Conservation (phyloP, 768 basidiomycete species). For the Lactifluus volemus region DNA sequence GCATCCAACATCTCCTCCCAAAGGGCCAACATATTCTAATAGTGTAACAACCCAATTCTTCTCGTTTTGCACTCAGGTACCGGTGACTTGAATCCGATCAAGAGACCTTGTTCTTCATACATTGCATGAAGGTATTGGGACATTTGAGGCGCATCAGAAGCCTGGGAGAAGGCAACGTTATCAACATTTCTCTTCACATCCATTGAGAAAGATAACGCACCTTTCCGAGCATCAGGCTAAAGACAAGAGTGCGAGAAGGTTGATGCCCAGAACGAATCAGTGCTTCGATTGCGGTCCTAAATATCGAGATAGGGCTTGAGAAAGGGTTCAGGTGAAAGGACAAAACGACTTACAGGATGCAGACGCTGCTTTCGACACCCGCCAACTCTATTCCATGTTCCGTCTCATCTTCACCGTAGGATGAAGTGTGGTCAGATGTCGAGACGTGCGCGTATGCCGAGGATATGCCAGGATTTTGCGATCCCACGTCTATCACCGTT, state of each 20-base stretch:
- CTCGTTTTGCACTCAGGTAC: background rate
- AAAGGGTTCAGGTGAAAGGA: background rate
- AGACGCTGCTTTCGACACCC: background rate
- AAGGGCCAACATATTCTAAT: too few species aligned
- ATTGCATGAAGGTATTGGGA: background rate
- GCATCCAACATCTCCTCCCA: too few species aligned
- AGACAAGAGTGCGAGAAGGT: background rate
- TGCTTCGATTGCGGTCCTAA: background rate
- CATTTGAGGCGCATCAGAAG: background rate
- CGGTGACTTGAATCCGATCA: background rate
- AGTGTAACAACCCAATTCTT: background rate
- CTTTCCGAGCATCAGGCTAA: constrained; percentile 3
- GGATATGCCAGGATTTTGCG: background rate
- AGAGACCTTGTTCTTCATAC: background rate
- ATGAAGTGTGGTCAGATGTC: background rate
- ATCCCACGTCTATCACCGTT: background rate
- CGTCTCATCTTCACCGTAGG: background rate
- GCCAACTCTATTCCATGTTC: background rate
- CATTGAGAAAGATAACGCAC: background rate
- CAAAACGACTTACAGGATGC: background rate
- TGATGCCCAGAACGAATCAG: background rate
- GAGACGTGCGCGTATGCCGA: background rate
- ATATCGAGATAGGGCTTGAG: background rate
- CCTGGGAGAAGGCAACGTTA: background rate
- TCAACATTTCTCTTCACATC: background rate